These are phyloP conservation scores for Daldinia sp. DNA, from an alignment of 2,329 filamentous ascomycete species.

Conservation along the genomic window DNA sequence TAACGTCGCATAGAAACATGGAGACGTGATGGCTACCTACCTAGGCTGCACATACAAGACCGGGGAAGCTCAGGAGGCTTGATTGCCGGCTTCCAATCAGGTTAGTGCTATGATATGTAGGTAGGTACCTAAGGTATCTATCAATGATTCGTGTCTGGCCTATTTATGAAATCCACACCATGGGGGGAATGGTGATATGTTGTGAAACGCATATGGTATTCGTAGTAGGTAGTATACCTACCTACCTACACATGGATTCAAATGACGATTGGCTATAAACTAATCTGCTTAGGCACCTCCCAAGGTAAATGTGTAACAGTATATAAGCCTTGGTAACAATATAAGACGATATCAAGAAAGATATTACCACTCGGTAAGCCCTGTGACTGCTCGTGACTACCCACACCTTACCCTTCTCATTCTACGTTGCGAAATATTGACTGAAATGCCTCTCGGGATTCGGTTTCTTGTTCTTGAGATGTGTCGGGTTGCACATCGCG, in stretches of 20 bases:
- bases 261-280: neutral
- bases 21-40: conserved; percentile 19
- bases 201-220: neutral
- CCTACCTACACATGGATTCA: neutral
- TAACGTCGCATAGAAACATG: conserved; percentile 32
- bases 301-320: too few species aligned
- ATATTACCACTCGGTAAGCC: neutral
- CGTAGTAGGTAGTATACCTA: too few species aligned
- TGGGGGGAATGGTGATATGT: neutral
- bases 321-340: neutral
- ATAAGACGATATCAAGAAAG: neutral
- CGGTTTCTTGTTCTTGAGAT: conserved; percentile 31
- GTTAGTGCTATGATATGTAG: conserved; percentile 12
- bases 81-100: conserved; percentile 15
- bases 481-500: conserved; percentile 31
- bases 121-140: too few species aligned
- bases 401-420: neutral
- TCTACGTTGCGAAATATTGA: conserved; percentile 32
- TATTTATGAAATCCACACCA: neutral
- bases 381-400: conserved; percentile 7
- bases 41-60: conserved; percentile 10
- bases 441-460: conserved; percentile 32
- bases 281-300: too few species aligned
- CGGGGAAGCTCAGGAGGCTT: conserved; percentile 21
- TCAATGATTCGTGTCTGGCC: neutral